Evolutionary conservation across 2,329 filamentous ascomycete genomes (phyloP), one percentile per base, ranked within the genome.

Genomic region (Hymenoscyphus fraxineus): DNA sequence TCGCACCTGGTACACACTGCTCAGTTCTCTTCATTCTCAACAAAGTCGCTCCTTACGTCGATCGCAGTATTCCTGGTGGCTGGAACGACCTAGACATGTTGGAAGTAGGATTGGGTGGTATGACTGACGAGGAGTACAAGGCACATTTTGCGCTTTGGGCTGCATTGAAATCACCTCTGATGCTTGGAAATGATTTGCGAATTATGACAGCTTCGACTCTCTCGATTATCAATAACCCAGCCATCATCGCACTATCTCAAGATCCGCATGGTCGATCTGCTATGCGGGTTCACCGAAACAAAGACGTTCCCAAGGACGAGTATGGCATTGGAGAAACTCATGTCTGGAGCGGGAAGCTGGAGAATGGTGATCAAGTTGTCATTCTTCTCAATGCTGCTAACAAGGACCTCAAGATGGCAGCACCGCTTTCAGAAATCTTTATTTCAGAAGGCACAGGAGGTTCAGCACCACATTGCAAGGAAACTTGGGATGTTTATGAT

Each of bases 401-500:
- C 65, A 73, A 70, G 9, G 73, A 75, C 3, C 70, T 77, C 31
- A 75, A 71, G 10, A 78, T 85, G 78, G 80, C 78, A 61, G 80
- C 79, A 6, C 78, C 80, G 2, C 76, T 83, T 4, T 73, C 74
- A 39, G 82, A 85, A 47, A 80, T 85, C 59, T 85, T 85, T 73
- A 72, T 80, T 65, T 78, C 80, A 62, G 73, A 77, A 47, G 78
- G 79, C 16, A 77, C 76, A 0, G 76, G 73, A 3, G 78, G 77
- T 27, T 77, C 78, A 1, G 78, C 78, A 0, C 68, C 73, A 0
- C 74, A 81, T 69, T 70, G 78, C 0, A 69, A 75, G 41, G 69
- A 77, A 64, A 74, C 71, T 0, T 85, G 81, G 81, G 80, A 83
- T 64, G 73, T 84, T 6, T 80, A 79, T 68, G 82, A 85, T 68